phyloP scores from a whole-genome alignment of 2,329 filamentous ascomycete species.

The Epicoccum nigrum region DNA sequence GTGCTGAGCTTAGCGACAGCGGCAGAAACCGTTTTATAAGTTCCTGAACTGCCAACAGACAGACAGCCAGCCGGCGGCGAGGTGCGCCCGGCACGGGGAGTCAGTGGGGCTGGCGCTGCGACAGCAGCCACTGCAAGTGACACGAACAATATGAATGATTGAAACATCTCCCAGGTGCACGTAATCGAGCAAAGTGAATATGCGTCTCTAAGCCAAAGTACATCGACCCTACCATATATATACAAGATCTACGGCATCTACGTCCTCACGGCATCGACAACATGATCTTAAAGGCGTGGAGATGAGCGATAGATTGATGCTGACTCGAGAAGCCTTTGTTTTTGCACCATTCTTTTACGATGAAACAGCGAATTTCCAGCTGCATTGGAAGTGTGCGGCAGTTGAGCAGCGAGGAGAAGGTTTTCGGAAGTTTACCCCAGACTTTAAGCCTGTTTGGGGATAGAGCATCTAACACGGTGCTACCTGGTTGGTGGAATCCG shows the following conservation, averaged over 20 bases:
- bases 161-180: conserved; percentile 20
- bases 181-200: not conserved
- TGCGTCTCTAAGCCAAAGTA: not conserved
- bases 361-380: conserved; percentile 1
- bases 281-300: not conserved
- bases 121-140: conserved; percentile 27
- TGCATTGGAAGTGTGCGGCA: too few relatives aligned
- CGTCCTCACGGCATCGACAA: too few relatives aligned
- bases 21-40: conserved; percentile 59
- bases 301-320: not conserved
- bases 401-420: not conserved
- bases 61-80: conserved; percentile 59
- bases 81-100: conserved; percentile 46
- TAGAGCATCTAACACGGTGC: not conserved
- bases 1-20: conserved; percentile 66
- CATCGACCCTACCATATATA: not conserved
- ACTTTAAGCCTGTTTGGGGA: not conserved
- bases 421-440: conserved; percentile 1
- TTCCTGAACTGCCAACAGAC: conserved; percentile 52
- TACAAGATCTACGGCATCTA: not conserved
- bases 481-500: conserved; percentile 16
- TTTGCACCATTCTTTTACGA: conserved; percentile 9
- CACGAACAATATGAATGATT: conserved; percentile 25
- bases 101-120: conserved; percentile 29
- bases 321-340: conserved; percentile 4